Evolutionary conservation across 495 filamentous ascomycete genomes (phyloP), one percentile per base, ranked within the genome.

Genomic region (Podospora conica): DNA sequence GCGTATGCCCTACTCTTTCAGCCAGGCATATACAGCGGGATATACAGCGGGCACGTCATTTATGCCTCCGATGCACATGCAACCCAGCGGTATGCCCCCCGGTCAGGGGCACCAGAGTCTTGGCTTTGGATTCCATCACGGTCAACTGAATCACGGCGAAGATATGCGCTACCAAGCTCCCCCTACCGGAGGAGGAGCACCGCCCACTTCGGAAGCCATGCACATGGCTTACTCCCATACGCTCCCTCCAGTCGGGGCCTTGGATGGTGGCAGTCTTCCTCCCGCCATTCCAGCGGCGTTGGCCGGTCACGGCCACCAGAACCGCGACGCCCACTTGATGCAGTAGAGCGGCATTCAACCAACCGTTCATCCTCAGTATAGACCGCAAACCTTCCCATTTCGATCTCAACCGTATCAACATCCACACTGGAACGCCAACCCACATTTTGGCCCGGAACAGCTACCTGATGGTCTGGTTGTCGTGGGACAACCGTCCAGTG

Each of bases 21-120:
- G 18, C 6, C 40, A n/a, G 40, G 40, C 15, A 7, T 48, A 48
- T 48, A 15, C 6, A 48, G 40, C 4, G 1, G 40, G 40, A n/a
- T 48, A 48, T 48, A 15, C 6, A 48, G 40, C 4, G 1, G 40
- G 40, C 8, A 7, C 40, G 18, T n/a, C 40, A 18, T 48, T 48
- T 31, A 62, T 66, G 58, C 31, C 65, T n/a, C 24, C 58, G 12
- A 23, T 55, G 33, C 57, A 66, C 15, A n/a, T 48, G 9, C 40
- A 48, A 11, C 40, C 40, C 15, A 18, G 40, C 40, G n/a, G 18
- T 8, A 48, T 48, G 40, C 40, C 40, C 40, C n/a, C 40, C 15
- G 15, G 15, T 18, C 33, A 48, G 33, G 33, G 33, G 5, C 33
- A 48, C 33, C 33, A 48, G 15, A 4, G 33, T n/a, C 33, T 18